Evolutionary conservation across 768 basidiomycete species (phyloP).

Genomic region (Agaricus blazei): DNA sequence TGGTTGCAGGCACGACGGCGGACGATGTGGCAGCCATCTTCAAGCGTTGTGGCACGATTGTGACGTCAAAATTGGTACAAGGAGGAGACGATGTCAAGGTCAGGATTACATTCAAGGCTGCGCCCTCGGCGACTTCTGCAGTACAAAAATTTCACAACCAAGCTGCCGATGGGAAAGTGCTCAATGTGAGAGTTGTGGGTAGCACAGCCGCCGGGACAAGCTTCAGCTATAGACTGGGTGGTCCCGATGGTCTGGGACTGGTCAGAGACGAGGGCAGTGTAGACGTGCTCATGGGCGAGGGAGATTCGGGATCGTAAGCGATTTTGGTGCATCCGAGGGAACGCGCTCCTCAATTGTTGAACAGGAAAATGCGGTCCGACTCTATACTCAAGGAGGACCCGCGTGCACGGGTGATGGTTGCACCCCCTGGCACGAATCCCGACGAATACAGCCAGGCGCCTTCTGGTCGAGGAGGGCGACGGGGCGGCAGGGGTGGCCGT

Average conservation of each 20-base stretch:
- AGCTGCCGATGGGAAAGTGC: constrained; percentile 74
- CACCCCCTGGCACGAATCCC: constrained; percentile 59
- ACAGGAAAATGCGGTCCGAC: constrained; percentile 85
- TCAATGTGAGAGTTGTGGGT: constrained; percentile 63
- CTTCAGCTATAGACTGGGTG: constrained; percentile 55
- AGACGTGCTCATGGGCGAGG: constrained; percentile 55
- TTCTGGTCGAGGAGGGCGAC: constrained; percentile 18
- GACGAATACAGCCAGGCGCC: constrained; percentile 41
- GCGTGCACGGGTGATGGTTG: constrained; percentile 64
- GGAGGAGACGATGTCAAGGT: constrained; percentile 46
- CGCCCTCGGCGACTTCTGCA: constrained; percentile 57
- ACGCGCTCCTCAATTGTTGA: neutral
- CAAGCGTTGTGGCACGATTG: constrained; percentile 69
- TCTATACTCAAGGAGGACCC: constrained; percentile 56
- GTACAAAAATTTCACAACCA: constrained; percentile 75
- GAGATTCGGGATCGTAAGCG: constrained; percentile 53
- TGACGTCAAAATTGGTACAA: constrained; percentile 36
- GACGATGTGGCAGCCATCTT: constrained; percentile 87
- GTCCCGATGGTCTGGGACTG: constrained; percentile 45
- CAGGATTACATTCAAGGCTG: constrained; percentile 67
- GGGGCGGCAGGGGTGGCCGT: constrained; percentile 26
- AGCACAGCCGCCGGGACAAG: constrained; percentile 42
- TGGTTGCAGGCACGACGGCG: constrained; percentile 72
- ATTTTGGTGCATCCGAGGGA: neutral
- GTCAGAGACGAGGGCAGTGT: constrained; percentile 51